Conservation (phyloP, 768 basidiomycete genomes). For the Russula sp. region DNA sequence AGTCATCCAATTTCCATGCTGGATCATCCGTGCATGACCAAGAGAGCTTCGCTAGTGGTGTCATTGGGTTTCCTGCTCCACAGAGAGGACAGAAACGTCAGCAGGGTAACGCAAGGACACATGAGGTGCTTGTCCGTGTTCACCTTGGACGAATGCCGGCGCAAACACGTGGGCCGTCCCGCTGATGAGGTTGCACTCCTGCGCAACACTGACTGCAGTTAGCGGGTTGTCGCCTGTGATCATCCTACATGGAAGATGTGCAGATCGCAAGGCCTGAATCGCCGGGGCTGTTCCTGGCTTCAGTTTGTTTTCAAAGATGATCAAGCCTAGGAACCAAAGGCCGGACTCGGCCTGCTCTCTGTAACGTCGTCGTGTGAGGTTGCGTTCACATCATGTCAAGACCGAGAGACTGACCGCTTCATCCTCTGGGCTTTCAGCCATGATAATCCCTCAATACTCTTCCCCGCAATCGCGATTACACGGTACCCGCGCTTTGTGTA, state of each 20-base stretch:
- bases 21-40: conserved; percentile 94
- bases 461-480: conserved; percentile 97
- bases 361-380: conserved; percentile 6
- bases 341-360: conserved; percentile 94
- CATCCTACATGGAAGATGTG: conserved; percentile 94
- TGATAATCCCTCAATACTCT: conserved; percentile 86
- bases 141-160: conserved; percentile 74
- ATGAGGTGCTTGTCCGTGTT: background rate
- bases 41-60: conserved; percentile 57
- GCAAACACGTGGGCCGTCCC: conserved; percentile 86
- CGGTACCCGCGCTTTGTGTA: conserved; percentile 96
- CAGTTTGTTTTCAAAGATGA: conserved; percentile 97
- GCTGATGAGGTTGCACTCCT: conserved; percentile 86
- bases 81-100: background rate
- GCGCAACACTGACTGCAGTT: conserved; percentile 93
- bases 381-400: background rate
- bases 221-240: conserved; percentile 97
- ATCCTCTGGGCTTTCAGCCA: conserved; percentile 97
- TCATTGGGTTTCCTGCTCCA: conserved; percentile 46
- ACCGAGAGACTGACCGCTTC: conserved; percentile 56
- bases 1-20: conserved; percentile 77
- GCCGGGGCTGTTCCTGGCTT: conserved; percentile 89
- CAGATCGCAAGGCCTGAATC: conserved; percentile 80
- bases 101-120: background rate
- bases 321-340: conserved; percentile 85